phyloP scores from a whole-genome alignment of 345 rosid genomes.

The Bruguiera sexangula region DNA sequence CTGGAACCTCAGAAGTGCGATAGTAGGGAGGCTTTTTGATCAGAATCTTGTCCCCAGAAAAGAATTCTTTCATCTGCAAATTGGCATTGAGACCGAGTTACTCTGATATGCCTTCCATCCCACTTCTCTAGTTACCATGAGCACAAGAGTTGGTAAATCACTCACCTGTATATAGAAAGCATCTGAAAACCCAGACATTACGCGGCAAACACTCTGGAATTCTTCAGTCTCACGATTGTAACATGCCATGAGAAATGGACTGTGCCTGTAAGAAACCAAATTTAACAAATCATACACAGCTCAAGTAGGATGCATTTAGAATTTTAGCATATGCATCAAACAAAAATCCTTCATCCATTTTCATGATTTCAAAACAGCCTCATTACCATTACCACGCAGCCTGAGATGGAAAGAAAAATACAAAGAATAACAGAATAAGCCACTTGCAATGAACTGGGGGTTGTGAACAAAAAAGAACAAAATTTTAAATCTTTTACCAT shows the following conservation, averaged over 20 bases:
- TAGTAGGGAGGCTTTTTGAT: conserved; percentile 67
- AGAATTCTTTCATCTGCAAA: conserved; percentile 77
- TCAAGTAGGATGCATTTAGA: neutral
- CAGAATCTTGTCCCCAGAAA: conserved; percentile 58
- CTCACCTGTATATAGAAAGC: conserved; percentile 76
- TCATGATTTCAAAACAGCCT: neutral
- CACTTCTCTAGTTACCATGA: neutral
- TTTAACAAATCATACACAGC: neutral
- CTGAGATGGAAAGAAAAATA: neutral
- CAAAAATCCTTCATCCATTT: too few relatives aligned
- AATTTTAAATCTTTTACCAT: conserved; percentile 50
- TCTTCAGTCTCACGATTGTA: conserved; percentile 77
- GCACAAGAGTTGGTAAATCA: neutral
- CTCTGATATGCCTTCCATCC: neutral
- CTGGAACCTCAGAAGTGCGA: conserved; percentile 68
- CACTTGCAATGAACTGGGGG: neutral
- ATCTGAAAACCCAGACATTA: conserved; percentile 91
- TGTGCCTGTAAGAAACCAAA: conserved; percentile 50
- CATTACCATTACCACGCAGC: neutral
- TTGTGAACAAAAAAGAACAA: neutral
- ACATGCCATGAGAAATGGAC: conserved; percentile 95
- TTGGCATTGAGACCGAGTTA: neutral
- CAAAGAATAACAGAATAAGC: neutral
- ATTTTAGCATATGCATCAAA: too few relatives aligned
- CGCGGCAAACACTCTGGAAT: conserved; percentile 81